Evolutionary conservation across 2,329 filamentous ascomycete genomes (phyloP), one percentile per base, ranked within the genome.

Genomic region (Cytospora paraplurivora): DNA sequence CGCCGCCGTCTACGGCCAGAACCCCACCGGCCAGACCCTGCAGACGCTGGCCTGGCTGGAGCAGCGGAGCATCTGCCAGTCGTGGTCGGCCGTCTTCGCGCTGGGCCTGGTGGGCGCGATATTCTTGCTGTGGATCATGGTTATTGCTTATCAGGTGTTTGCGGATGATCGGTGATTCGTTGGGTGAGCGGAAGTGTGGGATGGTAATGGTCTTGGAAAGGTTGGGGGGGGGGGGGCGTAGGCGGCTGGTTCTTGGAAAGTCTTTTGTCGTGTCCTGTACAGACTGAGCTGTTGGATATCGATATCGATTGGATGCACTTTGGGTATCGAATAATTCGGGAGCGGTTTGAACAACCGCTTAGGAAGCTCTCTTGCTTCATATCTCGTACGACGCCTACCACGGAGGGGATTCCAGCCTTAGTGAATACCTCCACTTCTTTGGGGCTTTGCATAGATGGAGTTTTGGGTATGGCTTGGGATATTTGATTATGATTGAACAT

Each of bases 121-220:
- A 1, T 88, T 88, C 67, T 72, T 88, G 64, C 71, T 89, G n/a
- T 89, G 86, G 86, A 85, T 88, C 70, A 88, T 88, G 79, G 77
- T 88, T 66, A 88, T 89, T 82, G 83, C 85, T 12, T 85, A 87
- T 68, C 85, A 87, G 67, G 86, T 89, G 11, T 89, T 86, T 76
- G 81, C 71, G 1, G 71, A 74, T 55, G 70, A 72, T 64, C 47
- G 64, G 19, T 69, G 63, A 63, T 72, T 38, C 71, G 71, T 34
- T 68, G 68, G 21, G 62, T 62, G 4, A 70, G 59, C 59, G 37
- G 4, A 1, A 37, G 15, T 27, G 47, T 21, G n/a, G n/a, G n/a
- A 19, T 6, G n/a, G n/a, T 8, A 10, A 19, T 7, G 35, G 35
- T 8, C 8, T 2, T 37, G 35, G 35, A 13, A 37, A n/a, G n/a